These are phyloP conservation scores for Adiantum capillusveneris DNA, from an alignment of 75 land plant genomes.

Conservation along the genomic window DNA sequence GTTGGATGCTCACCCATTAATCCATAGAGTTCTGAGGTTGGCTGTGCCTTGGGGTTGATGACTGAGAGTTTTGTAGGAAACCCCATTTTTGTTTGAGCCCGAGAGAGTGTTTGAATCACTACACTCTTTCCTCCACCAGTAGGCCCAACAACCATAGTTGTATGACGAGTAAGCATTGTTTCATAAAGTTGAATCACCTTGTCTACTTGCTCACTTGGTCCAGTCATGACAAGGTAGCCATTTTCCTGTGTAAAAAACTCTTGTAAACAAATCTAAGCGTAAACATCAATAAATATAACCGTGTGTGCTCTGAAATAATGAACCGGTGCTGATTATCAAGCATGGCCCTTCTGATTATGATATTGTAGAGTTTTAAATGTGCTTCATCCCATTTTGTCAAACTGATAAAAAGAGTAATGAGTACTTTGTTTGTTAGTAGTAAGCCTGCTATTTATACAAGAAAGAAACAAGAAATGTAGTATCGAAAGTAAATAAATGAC, in stretches of 20 bases:
- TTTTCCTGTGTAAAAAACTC: conserved; percentile 12
- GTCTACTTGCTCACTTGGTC: conserved; percentile 33
- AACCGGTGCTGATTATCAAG: no score
- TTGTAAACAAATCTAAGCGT: no score
- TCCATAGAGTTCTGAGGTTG: conserved; percentile 29
- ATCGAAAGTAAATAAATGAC: no score
- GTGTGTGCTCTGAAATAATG: no score
- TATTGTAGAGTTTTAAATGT: no score
- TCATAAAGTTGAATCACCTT: conserved; percentile 35
- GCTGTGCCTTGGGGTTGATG: conserved; percentile 38
- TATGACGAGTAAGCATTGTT: conserved; percentile 35
- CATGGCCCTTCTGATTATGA: no score
- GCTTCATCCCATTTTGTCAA: no score
- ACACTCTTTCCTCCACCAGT: conserved; percentile 39
- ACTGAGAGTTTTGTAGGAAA: conserved; percentile 24
- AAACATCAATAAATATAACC: no score
- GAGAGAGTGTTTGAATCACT: conserved; percentile 22
- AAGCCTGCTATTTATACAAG: no score
- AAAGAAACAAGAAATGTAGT: no score
- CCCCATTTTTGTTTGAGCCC: conserved; percentile 29
- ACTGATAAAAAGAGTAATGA: no score
- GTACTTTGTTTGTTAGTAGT: no score
- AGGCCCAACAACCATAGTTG: conserved; percentile 38
- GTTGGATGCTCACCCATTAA: conserved; percentile 16
- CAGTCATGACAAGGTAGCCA: conserved; percentile 30